A percentile compares a stretch with the other conserved stretches of the same genome.
phyloP scores from a whole-genome alignment of 2,329 filamentous ascomycete genomes.

The Coleophoma cylindrospora region DNA sequence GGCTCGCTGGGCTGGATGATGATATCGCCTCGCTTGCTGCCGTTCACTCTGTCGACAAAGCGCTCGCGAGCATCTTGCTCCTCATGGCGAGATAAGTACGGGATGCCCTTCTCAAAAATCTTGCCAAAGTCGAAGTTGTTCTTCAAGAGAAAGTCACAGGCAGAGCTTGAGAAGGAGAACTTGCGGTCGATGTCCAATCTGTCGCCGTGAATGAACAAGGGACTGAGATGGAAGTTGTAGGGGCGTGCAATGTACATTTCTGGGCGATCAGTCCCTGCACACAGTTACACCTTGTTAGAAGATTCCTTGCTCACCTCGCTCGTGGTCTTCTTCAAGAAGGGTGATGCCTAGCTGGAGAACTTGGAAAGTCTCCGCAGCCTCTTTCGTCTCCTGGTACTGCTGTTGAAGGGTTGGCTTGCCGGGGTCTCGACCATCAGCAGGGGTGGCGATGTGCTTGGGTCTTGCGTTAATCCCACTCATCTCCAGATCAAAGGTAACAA shows the following conservation, averaged over 20 bases:
- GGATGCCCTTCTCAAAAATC: conserved; percentile 51
- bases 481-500: conserved; percentile 62
- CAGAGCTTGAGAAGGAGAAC: conserved; percentile 39
- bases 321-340: conserved; percentile 50
- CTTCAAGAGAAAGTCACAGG: conserved; percentile 54
- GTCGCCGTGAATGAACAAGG: conserved; percentile 38
- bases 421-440: conserved; percentile 25
- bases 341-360: conserved; percentile 65
- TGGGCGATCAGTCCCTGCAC: conserved; percentile 15
- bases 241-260: conserved; percentile 52
- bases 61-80: conserved; percentile 38
- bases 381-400: conserved; percentile 55
- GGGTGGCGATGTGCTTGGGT: conserved; percentile 16
- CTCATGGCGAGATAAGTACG: conserved; percentile 58
- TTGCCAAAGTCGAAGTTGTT: conserved; percentile 53
- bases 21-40: conserved; percentile 8
- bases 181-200: conserved; percentile 54
- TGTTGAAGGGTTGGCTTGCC: conserved; percentile 49
- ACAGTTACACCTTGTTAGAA: not conserved
- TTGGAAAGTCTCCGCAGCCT: conserved; percentile 56
- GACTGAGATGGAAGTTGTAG: conserved; percentile 60
- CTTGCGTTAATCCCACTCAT: conserved; percentile 55
- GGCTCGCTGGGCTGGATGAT: conserved; percentile 15
- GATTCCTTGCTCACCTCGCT: conserved; percentile 34
- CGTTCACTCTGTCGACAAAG: conserved; percentile 12